Evolutionary conservation across 139 green algal genomes (phyloP), one percentile per base, ranked within the genome.

Genomic region (Bryopsis sp.): DNA sequence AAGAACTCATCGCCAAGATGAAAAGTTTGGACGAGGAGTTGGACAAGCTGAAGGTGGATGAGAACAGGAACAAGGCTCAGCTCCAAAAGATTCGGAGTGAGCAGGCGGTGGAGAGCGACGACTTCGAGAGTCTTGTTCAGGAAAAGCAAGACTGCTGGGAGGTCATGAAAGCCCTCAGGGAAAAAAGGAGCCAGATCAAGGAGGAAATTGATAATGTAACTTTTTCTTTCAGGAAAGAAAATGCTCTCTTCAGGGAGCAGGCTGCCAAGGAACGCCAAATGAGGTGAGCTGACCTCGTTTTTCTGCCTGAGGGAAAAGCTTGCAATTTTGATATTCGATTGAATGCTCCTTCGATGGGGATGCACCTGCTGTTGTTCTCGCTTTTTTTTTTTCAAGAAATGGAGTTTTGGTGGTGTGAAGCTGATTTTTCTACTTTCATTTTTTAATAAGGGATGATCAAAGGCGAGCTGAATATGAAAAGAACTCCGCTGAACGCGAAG

Each of bases 81-180:
- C 37, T 69, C 35, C 35, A 50, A 8, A n/a, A 39, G 6, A 32
- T 69, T 31, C 35, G 54, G 22, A 35, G 35, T 24, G 11, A 54
- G 33, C 39, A 36, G 37, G 37, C 48, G 24, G 37, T 37, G 11
- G 62, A 54, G 19, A 37, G 43, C 3, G 4, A 31, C 3, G 37
- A 69, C 11, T 24, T 58, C 3, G 3, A 32, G 39, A 38, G 4
- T 11, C 37, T 69, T 35, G 29, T 28, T 33, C 6, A 15, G 4
- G 62, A 69, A 36, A 69, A 69, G 62, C 19, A 57, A 36, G 62
- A 69, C 35, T 69, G 62, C 26, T 69, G 62, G 62, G 35, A 50
- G 19, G n/a, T 69, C 24, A 34, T 69, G 35, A 38, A 37, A 22
- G 62, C 62, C 6, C 26, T 69, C 6, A 31, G 62, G 24, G 35